Percentiles rank a stretch among this genome's conserved stretches.
Conservation (phyloP, 768 basidiomycete species). For the Calocera viscosa region DNA sequence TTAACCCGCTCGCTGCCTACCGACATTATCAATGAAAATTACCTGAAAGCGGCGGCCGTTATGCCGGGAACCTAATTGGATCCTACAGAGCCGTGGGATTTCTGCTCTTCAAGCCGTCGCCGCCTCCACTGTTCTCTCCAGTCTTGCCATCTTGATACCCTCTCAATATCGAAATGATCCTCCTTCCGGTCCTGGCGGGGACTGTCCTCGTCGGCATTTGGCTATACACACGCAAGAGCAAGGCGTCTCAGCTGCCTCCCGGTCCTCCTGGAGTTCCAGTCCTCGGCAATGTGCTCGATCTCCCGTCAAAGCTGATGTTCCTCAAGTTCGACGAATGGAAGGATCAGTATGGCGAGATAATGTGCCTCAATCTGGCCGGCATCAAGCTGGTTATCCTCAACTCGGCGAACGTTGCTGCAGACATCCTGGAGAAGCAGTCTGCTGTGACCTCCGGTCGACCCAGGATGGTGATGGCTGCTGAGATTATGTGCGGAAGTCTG, state of each 20-base stretch:
- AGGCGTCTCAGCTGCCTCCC: background rate
- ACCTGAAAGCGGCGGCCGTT: background rate
- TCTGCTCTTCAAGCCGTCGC: background rate
- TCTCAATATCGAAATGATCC: background rate
- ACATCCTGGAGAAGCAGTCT: slow-evolving; percentile 4
- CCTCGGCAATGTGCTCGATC: slow-evolving; percentile 6
- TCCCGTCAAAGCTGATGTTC: slow-evolving; percentile 1
- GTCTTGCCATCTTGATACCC: background rate
- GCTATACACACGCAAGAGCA: slow-evolving; percentile 4
- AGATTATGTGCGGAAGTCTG: slow-evolving; percentile 6
- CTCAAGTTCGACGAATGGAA: slow-evolving; percentile 8
- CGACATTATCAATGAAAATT: background rate
- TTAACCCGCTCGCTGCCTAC: too few species aligned
- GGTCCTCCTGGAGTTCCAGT: slow-evolving; percentile 5
- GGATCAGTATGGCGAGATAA: slow-evolving; percentile 5
- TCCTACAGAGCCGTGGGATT: background rate
- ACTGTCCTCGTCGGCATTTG: background rate
- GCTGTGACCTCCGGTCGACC: background rate
- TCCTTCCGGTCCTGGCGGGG: background rate
- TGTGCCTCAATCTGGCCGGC: slow-evolving; percentile 4
- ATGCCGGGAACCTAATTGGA: background rate
- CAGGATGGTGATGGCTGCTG: slow-evolving; percentile 8
- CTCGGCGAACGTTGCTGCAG: background rate
- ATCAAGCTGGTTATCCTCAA: background rate
- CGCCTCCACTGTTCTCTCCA: background rate